These are phyloP conservation scores for Xylariaceae sp. DNA, from an alignment of 2,329 filamentous ascomycete species.

Conservation along the genomic window DNA sequence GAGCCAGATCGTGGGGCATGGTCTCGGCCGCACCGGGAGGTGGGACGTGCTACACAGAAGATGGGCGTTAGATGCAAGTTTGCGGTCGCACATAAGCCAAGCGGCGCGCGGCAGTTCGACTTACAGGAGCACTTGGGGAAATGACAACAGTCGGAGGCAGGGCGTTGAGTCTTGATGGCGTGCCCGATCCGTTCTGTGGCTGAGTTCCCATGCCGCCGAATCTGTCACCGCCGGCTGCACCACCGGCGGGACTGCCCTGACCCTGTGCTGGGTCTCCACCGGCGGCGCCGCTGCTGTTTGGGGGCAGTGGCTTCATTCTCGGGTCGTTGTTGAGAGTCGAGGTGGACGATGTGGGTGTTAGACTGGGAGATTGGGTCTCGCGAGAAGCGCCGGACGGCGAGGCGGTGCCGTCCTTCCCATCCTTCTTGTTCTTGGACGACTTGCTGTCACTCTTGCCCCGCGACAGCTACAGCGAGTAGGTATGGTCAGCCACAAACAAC, in stretches of 20 bases:
- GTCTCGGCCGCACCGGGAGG: slow-evolving; percentile 92
- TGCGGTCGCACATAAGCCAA: not conserved
- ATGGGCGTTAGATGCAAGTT: not conserved
- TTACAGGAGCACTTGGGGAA: slow-evolving; percentile 87
- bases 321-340: slow-evolving; percentile 74
- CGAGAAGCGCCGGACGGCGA: slow-evolving; percentile 61
- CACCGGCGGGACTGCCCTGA: slow-evolving; percentile 26
- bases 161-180: slow-evolving; percentile 59
- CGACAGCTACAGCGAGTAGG: slow-evolving; percentile 66
- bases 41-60: slow-evolving; percentile 67
- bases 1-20: slow-evolving; percentile 95
- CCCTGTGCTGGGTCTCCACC: slow-evolving; percentile 41
- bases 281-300: slow-evolving; percentile 44
- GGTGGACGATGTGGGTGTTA: slow-evolving; percentile 84
- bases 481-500: slow-evolving; percentile 9
- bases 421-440: slow-evolving; percentile 72
- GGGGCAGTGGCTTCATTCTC: slow-evolving; percentile 74
- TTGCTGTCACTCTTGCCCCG: slow-evolving; percentile 84
- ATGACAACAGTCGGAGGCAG: slow-evolving; percentile 87
- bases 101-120: slow-evolving; percentile 30
- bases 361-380: slow-evolving; percentile 59
- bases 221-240: slow-evolving; percentile 31
- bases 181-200: slow-evolving; percentile 51
- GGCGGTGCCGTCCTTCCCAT: slow-evolving; percentile 70
- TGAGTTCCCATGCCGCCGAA: slow-evolving; percentile 36